phyloP scores from a whole-genome alignment of 2,329 filamentous ascomycete species.

The Xylaria sp. region DNA sequence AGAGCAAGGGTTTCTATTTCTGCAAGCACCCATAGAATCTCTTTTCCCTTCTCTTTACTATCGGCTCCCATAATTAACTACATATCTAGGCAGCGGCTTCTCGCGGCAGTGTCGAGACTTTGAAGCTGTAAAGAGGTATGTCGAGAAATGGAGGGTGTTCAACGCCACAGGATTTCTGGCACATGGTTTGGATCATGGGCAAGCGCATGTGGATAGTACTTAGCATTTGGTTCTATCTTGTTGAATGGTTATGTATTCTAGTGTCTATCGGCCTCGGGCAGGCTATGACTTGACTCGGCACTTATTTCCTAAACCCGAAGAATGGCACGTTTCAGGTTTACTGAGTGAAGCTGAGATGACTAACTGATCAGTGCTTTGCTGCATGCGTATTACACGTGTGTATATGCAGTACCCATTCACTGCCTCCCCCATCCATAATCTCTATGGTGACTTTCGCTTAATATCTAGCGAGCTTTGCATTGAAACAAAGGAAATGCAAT shows the following conservation, averaged over 20 bases:
- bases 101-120: constrained; percentile 28
- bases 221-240: not conserved
- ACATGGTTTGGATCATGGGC: constrained; percentile 26
- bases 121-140: constrained; percentile 27
- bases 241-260: not conserved
- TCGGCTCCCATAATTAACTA: not conserved
- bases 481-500: not conserved
- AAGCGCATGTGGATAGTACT: constrained; percentile 16
- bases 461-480: not conserved
- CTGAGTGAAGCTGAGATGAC: not conserved
- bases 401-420: not conserved
- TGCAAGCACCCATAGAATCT: not conserved
- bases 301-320: not conserved
- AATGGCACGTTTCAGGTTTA: not conserved
- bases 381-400: not conserved
- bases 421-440: not conserved
- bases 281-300: not conserved
- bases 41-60: not conserved
- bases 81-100: constrained; percentile 31
- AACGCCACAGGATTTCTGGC: constrained; percentile 36
- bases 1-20: not conserved
- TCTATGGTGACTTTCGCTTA: not conserved
- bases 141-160: constrained; percentile 33
- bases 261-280: not conserved
- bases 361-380: not conserved